Percentiles rank a stretch among this genome's conserved stretches.
These are phyloP conservation scores for Penicillium roqueforti DNA, from an alignment of 495 filamentous ascomycete species.

Conservation along the genomic window DNA sequence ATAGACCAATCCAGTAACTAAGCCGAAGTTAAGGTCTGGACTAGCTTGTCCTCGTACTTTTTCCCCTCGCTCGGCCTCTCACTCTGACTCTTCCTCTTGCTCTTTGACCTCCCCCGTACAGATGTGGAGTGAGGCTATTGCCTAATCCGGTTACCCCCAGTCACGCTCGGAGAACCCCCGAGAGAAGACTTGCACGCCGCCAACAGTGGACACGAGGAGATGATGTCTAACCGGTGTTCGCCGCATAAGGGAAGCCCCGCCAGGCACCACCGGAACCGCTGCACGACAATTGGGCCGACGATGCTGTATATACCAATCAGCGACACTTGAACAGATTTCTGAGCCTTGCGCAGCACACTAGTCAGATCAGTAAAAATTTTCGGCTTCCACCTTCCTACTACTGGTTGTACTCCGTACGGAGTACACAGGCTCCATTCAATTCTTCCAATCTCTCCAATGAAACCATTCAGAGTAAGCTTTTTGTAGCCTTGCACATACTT, in stretches of 20 bases:
- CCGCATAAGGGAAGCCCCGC: not conserved
- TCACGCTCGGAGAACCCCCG: not conserved
- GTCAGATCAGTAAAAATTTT: not conserved
- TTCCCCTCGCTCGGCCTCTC: not conserved
- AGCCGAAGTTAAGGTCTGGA: conserved; percentile 4
- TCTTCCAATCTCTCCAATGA: not conserved
- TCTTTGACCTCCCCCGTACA: not conserved
- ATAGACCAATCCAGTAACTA: not conserved
- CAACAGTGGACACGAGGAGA: conserved; percentile 1
- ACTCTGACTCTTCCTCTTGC: not conserved
- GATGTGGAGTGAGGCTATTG: not conserved
- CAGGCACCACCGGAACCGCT: not conserved
- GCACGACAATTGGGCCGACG: not conserved
- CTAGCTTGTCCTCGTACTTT: not conserved
- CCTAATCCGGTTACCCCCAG: not conserved
- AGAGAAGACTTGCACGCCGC: not conserved
- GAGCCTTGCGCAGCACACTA: not conserved
- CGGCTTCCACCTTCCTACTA: not conserved
- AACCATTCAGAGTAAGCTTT: not conserved
- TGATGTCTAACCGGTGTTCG: not conserved
- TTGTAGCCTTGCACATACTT: not conserved
- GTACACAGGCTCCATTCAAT: not conserved
- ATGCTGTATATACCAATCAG: not conserved
- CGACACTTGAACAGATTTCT: not conserved
- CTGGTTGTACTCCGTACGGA: too few relatives aligned